Evolutionary conservation across 805 yeast species (phyloP).

Genomic region (Metschnikowia reukaufii): DNA sequence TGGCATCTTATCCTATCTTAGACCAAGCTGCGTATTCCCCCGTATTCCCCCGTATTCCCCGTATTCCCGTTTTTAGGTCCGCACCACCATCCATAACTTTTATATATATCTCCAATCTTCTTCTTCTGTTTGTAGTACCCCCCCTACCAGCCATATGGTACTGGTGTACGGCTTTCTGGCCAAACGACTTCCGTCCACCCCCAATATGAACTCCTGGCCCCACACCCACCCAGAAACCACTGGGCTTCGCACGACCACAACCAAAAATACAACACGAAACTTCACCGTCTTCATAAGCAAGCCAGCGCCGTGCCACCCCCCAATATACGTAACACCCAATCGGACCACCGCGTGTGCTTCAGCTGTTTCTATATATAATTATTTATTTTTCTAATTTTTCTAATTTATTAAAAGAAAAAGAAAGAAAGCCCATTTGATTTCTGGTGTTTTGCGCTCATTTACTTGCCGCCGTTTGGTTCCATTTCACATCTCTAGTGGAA

Average conservation of each 20-base stretch:
- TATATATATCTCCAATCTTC: neutral
- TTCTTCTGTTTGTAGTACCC: neutral
- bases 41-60: neutral
- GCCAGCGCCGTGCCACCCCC: neutral
- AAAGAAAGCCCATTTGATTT: too few relatives aligned
- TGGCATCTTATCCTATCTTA: neutral
- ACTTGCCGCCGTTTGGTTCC: neutral
- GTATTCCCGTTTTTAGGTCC: too few relatives aligned
- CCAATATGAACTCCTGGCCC: too few relatives aligned
- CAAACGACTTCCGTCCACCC: neutral
- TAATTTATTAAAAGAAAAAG: too few relatives aligned
- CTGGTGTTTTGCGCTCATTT: neutral
- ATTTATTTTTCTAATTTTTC: too few relatives aligned
- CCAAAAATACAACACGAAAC: too few relatives aligned
- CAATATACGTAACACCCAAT: neutral
- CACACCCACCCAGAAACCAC: too few relatives aligned
- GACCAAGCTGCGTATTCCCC: neutral
- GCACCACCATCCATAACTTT: too few relatives aligned
- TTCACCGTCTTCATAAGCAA: neutral
- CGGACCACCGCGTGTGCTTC: too few relatives aligned
- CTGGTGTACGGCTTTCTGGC: slow-evolving; percentile 4
- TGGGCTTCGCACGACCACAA: too few relatives aligned
- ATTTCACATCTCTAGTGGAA: neutral
- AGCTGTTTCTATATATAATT: too few relatives aligned
- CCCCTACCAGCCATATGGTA: neutral